Base-by-base conservation (phyloP, 1,139 yeast species). In the Scheffersomyces titani region DNA sequence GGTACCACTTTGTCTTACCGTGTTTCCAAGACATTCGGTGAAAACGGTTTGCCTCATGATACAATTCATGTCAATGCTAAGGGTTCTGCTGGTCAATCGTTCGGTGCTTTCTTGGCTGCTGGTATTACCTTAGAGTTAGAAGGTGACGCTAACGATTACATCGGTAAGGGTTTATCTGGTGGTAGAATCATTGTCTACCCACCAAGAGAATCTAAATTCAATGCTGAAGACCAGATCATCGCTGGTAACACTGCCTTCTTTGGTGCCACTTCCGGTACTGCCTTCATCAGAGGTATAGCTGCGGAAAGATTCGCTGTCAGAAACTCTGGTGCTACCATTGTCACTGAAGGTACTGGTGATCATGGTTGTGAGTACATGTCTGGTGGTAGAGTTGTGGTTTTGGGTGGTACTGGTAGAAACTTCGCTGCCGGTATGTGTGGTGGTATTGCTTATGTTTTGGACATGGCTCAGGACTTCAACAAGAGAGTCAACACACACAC, bases 381-480 rank as follows among this genome's bases (percentile, higher is more conserved):
- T 68, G 98, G 99, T 74, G 99, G 99, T 73, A 87, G 98, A 69
- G 97, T 94, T 60, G 91, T 94, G 70, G 92, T 94, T 55, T 84
- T 94, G 65, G 97, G 98, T 53, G 77, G 87, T 57, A 90, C 97
- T 69, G 98, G 97, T 59, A 87, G 98, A 65, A 90, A 92, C 80
- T 94, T 94, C 74, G 98, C 98, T 51, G 97, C 99, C 56, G 99
- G 99, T 82, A 96, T 96, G 91, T 93, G 98, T 68, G 99, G 99
- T 76, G 99, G 99, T 86, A 94, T 94, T 73, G 97, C 97, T 44
- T 94, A 94, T 71, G 98, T 96, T 59, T 82, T 93, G 68, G 97
- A 93, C 68, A 90, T 94, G 83, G 98, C 96, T 55, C 97, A 93
- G 72, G 97, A 92, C 71, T 93, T 94, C 69, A 77, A 80, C 62